These are phyloP conservation scores for Clonostachys chloroleuca DNA, from an alignment of 2,329 filamentous ascomycete genomes.

Conservation along the genomic window DNA sequence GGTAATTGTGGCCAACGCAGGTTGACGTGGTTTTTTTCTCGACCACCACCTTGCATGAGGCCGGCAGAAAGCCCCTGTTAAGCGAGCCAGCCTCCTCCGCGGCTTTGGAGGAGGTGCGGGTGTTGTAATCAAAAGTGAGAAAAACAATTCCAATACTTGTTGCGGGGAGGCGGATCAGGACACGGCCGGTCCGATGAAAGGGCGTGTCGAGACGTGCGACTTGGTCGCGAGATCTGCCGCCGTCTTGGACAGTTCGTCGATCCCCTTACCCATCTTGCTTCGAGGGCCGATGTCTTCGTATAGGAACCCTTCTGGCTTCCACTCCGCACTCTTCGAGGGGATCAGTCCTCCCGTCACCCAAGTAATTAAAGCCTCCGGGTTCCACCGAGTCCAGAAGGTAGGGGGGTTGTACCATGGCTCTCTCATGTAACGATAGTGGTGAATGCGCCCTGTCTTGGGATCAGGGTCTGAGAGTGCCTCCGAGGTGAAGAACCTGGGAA, in stretches of 20 bases:
- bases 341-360: slow-evolving; percentile 36
- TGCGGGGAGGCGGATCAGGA: too few species aligned
- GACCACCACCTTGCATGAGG: too few species aligned
- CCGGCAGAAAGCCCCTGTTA: too few species aligned
- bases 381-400: slow-evolving; percentile 60
- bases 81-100: too few species aligned
- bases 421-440: slow-evolving; percentile 46
- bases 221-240: background rate
- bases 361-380: slow-evolving; percentile 45
- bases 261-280: slow-evolving; percentile 45
- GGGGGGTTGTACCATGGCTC: slow-evolving; percentile 62
- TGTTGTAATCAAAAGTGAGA: too few species aligned
- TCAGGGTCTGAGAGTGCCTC: slow-evolving; percentile 41
- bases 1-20: too few species aligned
- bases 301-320: slow-evolving; percentile 44
- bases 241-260: slow-evolving; percentile 34
- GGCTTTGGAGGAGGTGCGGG: too few species aligned
- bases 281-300: slow-evolving; percentile 60
- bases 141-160: too few species aligned
- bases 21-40: too few species aligned
- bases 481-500: slow-evolving; percentile 48
- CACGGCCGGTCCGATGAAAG: too few species aligned
- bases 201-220: too few species aligned
- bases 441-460: slow-evolving; percentile 45
- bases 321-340: slow-evolving; percentile 29